Conservation (phyloP, 345 rosid species). For the Gossypium herbaceum region DNA sequence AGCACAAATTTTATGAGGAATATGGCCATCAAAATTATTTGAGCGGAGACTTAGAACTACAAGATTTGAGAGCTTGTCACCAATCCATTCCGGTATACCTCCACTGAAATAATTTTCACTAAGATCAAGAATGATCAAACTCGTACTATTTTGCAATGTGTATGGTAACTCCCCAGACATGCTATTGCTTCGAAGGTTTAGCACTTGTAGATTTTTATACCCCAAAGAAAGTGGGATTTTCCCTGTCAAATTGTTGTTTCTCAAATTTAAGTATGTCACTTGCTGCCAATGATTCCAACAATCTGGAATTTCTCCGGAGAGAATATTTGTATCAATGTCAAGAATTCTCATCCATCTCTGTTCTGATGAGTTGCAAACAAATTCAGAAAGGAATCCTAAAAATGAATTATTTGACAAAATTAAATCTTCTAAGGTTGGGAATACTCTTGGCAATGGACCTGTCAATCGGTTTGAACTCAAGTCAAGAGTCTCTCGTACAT, state of each 20-base stretch:
- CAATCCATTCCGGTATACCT: constrained; percentile 9
- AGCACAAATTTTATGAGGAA: constrained; percentile 11
- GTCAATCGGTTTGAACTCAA: not conserved
- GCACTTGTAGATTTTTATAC: not conserved
- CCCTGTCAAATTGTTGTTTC: constrained; percentile 11
- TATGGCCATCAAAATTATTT: constrained; percentile 11
- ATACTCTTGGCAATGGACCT: not conserved
- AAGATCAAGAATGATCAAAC: not conserved
- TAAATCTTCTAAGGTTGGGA: constrained; percentile 26
- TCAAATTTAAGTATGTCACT: not conserved
- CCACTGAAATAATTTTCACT: constrained; percentile 7
- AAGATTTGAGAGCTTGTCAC: not conserved
- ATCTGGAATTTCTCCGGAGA: not conserved
- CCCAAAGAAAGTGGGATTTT: not conserved
- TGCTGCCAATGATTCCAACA: not conserved
- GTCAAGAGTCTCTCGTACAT: not conserved
- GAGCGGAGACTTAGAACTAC: constrained; percentile 7
- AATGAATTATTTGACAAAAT: constrained; percentile 1
- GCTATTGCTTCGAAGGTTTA: constrained; percentile 13
- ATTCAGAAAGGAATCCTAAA: not conserved
- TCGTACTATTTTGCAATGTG: not conserved
- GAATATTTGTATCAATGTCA: not conserved
- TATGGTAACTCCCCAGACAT: constrained; percentile 18
- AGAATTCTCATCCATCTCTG: fast-evolving
- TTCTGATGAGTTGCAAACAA: not conserved